These are phyloP conservation scores for Verticillium nonalfalfae DNA, from an alignment of 2,329 filamentous ascomycete genomes.

Conservation along the genomic window DNA sequence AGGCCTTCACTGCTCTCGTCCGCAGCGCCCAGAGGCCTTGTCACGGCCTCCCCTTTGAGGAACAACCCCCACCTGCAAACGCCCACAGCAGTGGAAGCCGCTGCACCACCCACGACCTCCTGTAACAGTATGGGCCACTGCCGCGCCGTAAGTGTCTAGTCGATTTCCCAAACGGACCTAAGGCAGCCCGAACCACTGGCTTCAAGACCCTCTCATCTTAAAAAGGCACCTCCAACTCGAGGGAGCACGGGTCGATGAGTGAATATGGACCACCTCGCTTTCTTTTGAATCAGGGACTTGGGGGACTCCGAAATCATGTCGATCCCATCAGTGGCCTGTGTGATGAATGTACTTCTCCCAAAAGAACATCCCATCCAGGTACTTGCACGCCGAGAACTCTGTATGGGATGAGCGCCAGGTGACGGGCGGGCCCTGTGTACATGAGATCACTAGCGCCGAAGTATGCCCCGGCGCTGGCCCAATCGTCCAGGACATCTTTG, in stretches of 20 bases:
- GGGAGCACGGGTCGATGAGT: background rate
- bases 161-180: background rate
- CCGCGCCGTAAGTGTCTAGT: background rate
- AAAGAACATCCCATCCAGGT: too few species aligned
- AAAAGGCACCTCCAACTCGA: background rate
- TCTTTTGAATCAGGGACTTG: background rate
- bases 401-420: background rate
- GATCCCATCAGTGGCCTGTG: background rate
- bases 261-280: background rate
- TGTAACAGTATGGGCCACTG: background rate
- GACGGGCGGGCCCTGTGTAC: background rate
- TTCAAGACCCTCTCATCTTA: background rate
- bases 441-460: background rate
- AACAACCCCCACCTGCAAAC: background rate
- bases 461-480: background rate
- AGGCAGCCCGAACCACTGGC: background rate
- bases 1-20: background rate
- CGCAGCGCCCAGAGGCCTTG: too few species aligned
- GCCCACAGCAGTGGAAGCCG: background rate
- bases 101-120: background rate
- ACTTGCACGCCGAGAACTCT: background rate
- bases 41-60: background rate
- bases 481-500: background rate
- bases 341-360: background rate
- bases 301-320: background rate